These are phyloP conservation scores for Neltuma alba DNA, from an alignment of 306 rosid genomes.

Conservation along the genomic window DNA sequence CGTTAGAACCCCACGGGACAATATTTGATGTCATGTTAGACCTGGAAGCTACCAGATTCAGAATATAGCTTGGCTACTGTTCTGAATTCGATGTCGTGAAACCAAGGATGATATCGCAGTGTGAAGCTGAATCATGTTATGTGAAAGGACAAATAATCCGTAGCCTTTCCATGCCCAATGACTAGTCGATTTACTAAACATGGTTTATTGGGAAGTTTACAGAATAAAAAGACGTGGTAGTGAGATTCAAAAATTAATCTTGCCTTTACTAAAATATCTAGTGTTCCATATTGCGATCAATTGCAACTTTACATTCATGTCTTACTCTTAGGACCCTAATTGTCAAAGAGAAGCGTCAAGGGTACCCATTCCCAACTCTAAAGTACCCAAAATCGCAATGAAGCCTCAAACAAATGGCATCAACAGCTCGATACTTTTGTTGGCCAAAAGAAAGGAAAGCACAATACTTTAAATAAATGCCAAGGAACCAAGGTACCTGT, in stretches of 20 bases:
- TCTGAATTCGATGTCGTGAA: slow-evolving; percentile 12
- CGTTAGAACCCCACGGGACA: background rate
- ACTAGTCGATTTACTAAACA: slow-evolving; percentile 17
- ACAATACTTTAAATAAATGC: slow-evolving; percentile 1
- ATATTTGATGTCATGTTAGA: slow-evolving; percentile 8
- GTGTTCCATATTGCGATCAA: slow-evolving; percentile 20
- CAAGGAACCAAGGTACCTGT: slow-evolving; percentile 54
- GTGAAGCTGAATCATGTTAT: background rate
- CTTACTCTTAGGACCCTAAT: background rate
- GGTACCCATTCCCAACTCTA: slow-evolving; percentile 8
- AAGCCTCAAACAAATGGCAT: background rate
- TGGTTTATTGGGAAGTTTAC: background rate
- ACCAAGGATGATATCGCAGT: background rate
- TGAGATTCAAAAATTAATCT: background rate
- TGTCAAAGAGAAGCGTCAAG: background rate
- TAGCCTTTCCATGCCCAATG: slow-evolving; percentile 24
- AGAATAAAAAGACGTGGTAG: background rate
- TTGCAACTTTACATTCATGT: slow-evolving; percentile 12
- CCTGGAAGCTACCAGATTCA: slow-evolving; percentile 21
- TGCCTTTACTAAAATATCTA: slow-evolving; percentile 13
- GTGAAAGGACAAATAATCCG: background rate
- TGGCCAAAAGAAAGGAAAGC: slow-evolving; percentile 2
- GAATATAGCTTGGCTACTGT: background rate
- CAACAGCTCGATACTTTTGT: slow-evolving; percentile 9
- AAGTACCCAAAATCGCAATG: slow-evolving; percentile 6